These are phyloP conservation scores for Populus pruinosa DNA, from an alignment of 345 rosid species.

Conservation along the genomic window DNA sequence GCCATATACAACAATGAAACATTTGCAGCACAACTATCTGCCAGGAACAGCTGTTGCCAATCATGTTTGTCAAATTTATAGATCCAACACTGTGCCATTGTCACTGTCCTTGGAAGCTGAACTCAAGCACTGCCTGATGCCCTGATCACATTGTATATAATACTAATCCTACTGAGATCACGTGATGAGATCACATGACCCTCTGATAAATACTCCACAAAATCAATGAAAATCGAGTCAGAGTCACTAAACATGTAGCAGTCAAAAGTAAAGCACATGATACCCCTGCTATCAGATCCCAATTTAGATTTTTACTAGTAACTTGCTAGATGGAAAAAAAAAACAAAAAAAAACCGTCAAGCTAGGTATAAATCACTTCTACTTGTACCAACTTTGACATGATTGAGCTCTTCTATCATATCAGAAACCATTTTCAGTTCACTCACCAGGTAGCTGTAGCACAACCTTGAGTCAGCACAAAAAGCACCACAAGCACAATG, in stretches of 20 bases:
- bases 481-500: conserved; percentile 27
- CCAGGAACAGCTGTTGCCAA: background rate
- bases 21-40: background rate
- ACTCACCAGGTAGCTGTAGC: background rate
- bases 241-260: conserved; percentile 15
- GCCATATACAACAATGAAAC: background rate
- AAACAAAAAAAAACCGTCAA: background rate
- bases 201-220: background rate
- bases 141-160: background rate
- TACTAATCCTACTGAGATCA: conserved; percentile 17
- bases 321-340: background rate
- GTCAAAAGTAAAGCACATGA: conserved; percentile 57
- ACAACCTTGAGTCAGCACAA: background rate
- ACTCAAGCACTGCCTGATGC: background rate
- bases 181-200: conserved; percentile 51
- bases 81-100: background rate
- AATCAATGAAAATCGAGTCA: conserved; percentile 10
- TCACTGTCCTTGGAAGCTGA: background rate
- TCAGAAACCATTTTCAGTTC: conserved; percentile 2
- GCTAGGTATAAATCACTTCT: background rate
- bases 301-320: conserved; percentile 9
- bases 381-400: background rate
- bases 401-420: background rate
- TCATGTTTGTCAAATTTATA: background rate
- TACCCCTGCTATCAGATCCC: conserved; percentile 43